A percentile compares a stretch with the other conserved stretches of the same genome.
Evolutionary conservation across 352 stramenopile species (phyloP).

Genomic region (Phytophthora pluvialis): DNA sequence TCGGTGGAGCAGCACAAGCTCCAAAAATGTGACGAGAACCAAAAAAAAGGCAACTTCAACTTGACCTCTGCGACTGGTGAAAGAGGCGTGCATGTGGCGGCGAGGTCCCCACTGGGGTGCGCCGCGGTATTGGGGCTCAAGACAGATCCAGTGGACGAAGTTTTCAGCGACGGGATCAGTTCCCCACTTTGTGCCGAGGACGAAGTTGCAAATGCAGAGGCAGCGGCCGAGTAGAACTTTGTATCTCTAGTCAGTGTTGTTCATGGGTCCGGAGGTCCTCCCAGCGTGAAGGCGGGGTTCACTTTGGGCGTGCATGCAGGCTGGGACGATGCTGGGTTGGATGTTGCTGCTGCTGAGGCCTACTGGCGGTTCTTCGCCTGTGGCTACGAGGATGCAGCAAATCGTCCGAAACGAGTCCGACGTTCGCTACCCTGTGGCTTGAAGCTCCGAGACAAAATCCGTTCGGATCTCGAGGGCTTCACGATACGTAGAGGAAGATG

Average conservation of each 20-base stretch:
- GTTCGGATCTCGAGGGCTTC: constrained; percentile 18
- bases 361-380: constrained; percentile 31
- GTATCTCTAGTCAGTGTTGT: constrained; percentile 7
- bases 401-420: background rate
- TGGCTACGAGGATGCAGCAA: constrained; percentile 4
- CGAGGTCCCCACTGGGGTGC: no score
- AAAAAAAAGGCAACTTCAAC: constrained; percentile 23
- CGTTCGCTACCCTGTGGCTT: constrained; percentile 13
- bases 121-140: constrained; percentile 6
- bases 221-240: constrained; percentile 1
- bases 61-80: constrained; percentile 20
- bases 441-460: background rate
- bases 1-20: constrained; percentile 21
- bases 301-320: constrained; percentile 3
- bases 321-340: constrained; percentile 10
- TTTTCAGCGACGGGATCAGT: constrained; percentile 16
- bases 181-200: constrained; percentile 9
- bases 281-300: constrained; percentile 10
- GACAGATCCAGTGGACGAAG: constrained; percentile 6
- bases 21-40: constrained; percentile 16
- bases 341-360: constrained; percentile 17
- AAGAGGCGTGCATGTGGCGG: background rate
- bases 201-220: constrained; percentile 7
- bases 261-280: constrained; percentile 19
- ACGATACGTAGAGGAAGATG: constrained; percentile 12